These are phyloP conservation scores for Pichia sp. DNA, from an alignment of 1,139 yeast genomes.

Conservation along the genomic window DNA sequence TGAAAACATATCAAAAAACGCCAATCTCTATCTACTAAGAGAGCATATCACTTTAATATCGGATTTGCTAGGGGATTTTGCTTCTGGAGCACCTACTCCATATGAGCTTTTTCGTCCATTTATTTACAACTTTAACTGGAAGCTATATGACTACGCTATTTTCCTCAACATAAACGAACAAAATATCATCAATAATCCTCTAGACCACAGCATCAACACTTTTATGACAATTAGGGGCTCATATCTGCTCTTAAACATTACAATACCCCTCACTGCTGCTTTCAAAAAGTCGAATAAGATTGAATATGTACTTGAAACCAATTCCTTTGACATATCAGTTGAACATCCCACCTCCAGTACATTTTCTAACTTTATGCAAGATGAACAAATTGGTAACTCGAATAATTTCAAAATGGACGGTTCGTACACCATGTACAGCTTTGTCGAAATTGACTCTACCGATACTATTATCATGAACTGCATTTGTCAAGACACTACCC, in stretches of 20 bases:
- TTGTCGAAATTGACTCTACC: slow-evolving; percentile 56
- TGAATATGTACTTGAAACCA: slow-evolving; percentile 47
- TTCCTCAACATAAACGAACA: slow-evolving; percentile 77
- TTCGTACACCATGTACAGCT: slow-evolving; percentile 53
- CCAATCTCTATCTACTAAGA: slow-evolving; percentile 61
- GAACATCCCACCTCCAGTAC: slow-evolving; percentile 95
- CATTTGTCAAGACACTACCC: slow-evolving; percentile 56
- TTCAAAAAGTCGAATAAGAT: slow-evolving; percentile 51
- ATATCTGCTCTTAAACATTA: slow-evolving; percentile 38
- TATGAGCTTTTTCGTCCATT: slow-evolving; percentile 75
- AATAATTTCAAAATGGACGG: slow-evolving; percentile 57
- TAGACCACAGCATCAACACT: slow-evolving; percentile 74
- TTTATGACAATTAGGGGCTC: slow-evolving; percentile 71
- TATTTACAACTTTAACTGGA: slow-evolving; percentile 57
- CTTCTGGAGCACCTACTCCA: slow-evolving; percentile 63
- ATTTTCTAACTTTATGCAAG: slow-evolving; percentile 57
- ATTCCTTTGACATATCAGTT: slow-evolving; percentile 53
- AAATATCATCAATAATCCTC: slow-evolving; percentile 82
- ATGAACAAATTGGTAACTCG: slow-evolving; percentile 59
- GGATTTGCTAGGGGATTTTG: slow-evolving; percentile 71
- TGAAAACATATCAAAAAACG: slow-evolving; percentile 43
- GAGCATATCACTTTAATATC: slow-evolving; percentile 76
- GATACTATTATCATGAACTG: slow-evolving; percentile 65
- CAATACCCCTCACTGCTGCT: slow-evolving; percentile 57
- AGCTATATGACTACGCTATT: slow-evolving; percentile 46